These are phyloP conservation scores for Lonicera japonica DNA, from an alignment of 129 eudicot genomes.

Conservation along the genomic window DNA sequence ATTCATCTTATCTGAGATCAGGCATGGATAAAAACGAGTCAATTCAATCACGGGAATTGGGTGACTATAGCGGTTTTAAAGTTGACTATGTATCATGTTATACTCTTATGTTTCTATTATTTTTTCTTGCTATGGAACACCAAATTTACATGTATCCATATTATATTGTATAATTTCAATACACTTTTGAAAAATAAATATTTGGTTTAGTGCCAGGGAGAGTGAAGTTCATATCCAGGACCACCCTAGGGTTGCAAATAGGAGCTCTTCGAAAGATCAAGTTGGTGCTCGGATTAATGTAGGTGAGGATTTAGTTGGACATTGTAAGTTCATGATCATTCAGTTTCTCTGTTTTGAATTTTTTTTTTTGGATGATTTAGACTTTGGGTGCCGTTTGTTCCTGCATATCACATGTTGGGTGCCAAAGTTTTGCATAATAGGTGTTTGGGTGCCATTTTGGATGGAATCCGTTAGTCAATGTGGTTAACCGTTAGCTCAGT, in stretches of 20 bases:
- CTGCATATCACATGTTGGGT: too few species aligned
- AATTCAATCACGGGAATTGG: not conserved
- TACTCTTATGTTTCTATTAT: not conserved
- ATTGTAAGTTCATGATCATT: too few species aligned
- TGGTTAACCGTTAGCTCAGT: too few species aligned
- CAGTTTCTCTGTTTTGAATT: not conserved
- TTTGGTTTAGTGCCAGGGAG: conserved; percentile 31
- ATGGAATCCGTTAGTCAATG: too few species aligned
- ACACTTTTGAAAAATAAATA: not conserved
- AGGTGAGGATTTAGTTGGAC: conserved; percentile 15
- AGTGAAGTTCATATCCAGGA: conserved; percentile 28
- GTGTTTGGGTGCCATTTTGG: too few species aligned
- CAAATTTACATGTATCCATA: not conserved
- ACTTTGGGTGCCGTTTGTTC: too few species aligned
- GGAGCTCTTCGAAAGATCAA: conserved; percentile 1
- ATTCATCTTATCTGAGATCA: not conserved
- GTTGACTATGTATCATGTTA: not conserved
- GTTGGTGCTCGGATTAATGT: conserved; percentile 17
- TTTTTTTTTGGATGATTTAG: not conserved
- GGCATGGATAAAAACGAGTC: not conserved
- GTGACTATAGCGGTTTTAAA: not conserved
- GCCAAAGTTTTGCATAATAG: too few species aligned
- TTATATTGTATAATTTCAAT: not conserved
- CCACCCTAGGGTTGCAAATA: conserved; percentile 23
- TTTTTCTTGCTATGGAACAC: not conserved